Evolutionary conservation across 345 rosid genomes (phyloP).

Genomic region (Cardamine chenopodiifolia): DNA sequence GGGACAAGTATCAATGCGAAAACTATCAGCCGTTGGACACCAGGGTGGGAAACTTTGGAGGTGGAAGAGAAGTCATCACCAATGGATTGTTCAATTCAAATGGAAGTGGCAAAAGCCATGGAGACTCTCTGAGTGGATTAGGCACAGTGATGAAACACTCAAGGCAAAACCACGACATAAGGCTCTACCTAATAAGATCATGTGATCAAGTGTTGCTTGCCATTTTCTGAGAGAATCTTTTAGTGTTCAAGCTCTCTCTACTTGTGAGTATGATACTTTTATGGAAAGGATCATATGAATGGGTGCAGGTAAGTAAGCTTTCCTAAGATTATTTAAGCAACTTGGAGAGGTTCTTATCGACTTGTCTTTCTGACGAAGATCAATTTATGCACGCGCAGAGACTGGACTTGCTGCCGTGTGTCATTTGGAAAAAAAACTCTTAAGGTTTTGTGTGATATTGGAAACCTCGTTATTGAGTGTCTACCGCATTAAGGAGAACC

Average conservation of each 20-base stretch:
- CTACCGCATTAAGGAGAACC: constrained; percentile 51
- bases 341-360: background rate
- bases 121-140: constrained; percentile 93
- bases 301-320: constrained; percentile 48
- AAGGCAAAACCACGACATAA: constrained; percentile 69
- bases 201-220: constrained; percentile 29
- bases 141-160: constrained; percentile 80
- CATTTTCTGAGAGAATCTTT: constrained; percentile 8
- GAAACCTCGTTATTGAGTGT: constrained; percentile 33
- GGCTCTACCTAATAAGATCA: constrained; percentile 46
- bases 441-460: constrained; percentile 40
- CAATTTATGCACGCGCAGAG: constrained; percentile 39
- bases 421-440: constrained; percentile 25
- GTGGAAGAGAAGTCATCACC: constrained; percentile 99
- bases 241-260: constrained; percentile 30
- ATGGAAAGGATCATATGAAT: constrained; percentile 40
- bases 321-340: background rate
- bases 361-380: constrained; percentile 11
- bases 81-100: constrained; percentile 95
- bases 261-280: constrained; percentile 23
- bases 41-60: constrained; percentile 91
- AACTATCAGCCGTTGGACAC: constrained; percentile 64
- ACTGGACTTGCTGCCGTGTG: constrained; percentile 40
- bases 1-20: constrained; percentile 76
- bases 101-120: constrained; percentile 99